These are phyloP conservation scores for Trapa bicornis DNA, from an alignment of 345 rosid genomes.

Conservation along the genomic window DNA sequence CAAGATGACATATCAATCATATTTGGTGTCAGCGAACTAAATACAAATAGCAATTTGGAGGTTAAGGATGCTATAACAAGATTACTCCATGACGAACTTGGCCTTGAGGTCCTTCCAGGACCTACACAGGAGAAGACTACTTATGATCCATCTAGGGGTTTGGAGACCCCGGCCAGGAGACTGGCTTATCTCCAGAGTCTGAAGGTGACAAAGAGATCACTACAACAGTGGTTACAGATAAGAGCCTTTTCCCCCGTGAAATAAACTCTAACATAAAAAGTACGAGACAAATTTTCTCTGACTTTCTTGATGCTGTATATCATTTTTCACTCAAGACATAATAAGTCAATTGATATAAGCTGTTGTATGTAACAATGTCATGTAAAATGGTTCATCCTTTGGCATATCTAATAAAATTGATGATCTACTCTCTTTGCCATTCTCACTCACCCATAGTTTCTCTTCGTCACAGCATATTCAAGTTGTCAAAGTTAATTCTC, in stretches of 20 bases:
- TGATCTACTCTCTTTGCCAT: background rate
- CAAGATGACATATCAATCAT: constrained; percentile 64
- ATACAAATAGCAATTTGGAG: constrained; percentile 18
- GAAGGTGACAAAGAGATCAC: constrained; percentile 54
- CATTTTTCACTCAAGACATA: background rate
- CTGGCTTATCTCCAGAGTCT: constrained; percentile 48
- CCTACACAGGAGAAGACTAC: constrained; percentile 14
- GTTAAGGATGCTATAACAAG: constrained; percentile 41
- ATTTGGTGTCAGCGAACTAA: constrained; percentile 33
- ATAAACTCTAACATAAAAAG: constrained; percentile 9
- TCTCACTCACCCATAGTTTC: background rate
- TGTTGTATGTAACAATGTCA: background rate
- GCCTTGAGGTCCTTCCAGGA: constrained; percentile 44
- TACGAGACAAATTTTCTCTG: background rate
- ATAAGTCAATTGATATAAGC: background rate
- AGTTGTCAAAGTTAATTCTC: background rate
- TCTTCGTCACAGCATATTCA: background rate
- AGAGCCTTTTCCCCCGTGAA: constrained; percentile 17
- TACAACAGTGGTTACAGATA: constrained; percentile 49
- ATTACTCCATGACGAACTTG: constrained; percentile 53
- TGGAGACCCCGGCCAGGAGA: constrained; percentile 44
- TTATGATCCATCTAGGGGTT: constrained; percentile 6
- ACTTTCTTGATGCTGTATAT: background rate
- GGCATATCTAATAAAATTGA: background rate
- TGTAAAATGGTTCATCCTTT: background rate